Conservation (phyloP, 371 early-diverging fungal species). For the Ecytonucleospora hepatopenaei region DNA sequence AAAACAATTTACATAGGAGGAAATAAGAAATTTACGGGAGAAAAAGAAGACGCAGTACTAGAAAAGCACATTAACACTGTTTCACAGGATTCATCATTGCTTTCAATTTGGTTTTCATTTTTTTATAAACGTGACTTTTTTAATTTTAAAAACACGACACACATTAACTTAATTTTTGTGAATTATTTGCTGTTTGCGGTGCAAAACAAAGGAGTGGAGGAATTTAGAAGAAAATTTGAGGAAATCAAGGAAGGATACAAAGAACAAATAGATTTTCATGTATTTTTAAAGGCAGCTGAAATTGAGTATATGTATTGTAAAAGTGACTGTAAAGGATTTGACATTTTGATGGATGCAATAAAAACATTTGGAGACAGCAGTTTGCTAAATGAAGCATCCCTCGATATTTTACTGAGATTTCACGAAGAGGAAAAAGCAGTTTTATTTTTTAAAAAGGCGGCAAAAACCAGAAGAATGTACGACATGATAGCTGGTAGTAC, state of each 20-base stretch:
- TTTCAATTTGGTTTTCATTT: slow-evolving; percentile 14
- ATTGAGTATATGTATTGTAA: not conserved
- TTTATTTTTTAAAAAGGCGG: slow-evolving; percentile 17
- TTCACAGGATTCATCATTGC: not conserved
- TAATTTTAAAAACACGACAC: slow-evolving; percentile 8
- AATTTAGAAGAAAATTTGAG: slow-evolving; percentile 24
- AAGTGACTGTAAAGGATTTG: slow-evolving; percentile 1
- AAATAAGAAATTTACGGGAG: not conserved
- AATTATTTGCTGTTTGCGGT: slow-evolving; percentile 21
- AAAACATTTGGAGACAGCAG: slow-evolving; percentile 11
- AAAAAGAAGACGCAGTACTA: not conserved
- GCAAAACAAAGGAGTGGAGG: slow-evolving; percentile 19
- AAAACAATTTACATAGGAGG: slow-evolving; percentile 2
- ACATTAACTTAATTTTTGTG: slow-evolving; percentile 9
- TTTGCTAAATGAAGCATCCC: slow-evolving; percentile 21
- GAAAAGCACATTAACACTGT: not conserved
- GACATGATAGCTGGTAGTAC: slow-evolving; percentile 29
- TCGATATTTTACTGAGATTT: slow-evolving; percentile 22
- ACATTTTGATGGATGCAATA: slow-evolving; percentile 18
- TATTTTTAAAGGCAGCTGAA: not conserved
- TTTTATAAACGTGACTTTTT: slow-evolving; percentile 2
- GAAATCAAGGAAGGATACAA: not conserved
- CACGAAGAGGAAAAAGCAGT: slow-evolving; percentile 17
- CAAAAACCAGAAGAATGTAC: slow-evolving; percentile 30
- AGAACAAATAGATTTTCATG: slow-evolving; percentile 1